phyloP scores from a whole-genome alignment of 202 grass and related monocot species.

The Miscanthus sacchariflorus region DNA sequence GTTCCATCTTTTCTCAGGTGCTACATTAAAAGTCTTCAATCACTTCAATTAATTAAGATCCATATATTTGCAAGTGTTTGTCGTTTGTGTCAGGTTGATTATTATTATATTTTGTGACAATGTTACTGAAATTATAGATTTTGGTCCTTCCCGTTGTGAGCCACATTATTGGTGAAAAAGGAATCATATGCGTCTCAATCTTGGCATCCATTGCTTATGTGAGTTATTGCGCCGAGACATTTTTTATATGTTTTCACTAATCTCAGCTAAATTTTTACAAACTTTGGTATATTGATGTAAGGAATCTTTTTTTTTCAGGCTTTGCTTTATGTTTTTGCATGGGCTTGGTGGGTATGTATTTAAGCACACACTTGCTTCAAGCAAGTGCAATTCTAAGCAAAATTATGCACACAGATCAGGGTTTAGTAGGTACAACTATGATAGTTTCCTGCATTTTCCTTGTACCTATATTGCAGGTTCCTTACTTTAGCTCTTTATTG shows the following conservation, averaged over 20 bases:
- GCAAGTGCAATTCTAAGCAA: constrained; percentile 10
- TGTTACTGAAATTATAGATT: constrained; percentile 51
- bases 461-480: constrained; percentile 63
- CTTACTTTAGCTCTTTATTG: constrained; percentile 82
- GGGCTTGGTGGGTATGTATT: constrained; percentile 83
- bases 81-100: background rate
- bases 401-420: background rate
- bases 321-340: constrained; percentile 78
- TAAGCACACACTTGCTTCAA: background rate
- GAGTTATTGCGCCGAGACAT: constrained; percentile 25
- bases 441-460: constrained; percentile 9
- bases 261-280: background rate
- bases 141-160: constrained; percentile 73
- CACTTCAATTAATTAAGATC: background rate
- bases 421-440: background rate
- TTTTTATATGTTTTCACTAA: background rate
- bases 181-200: constrained; percentile 66
- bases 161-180: constrained; percentile 62
- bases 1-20: constrained; percentile 91
- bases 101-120: background rate
- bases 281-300: background rate
- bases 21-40: background rate
- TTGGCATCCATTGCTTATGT: constrained; percentile 68
- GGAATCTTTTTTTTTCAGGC: constrained; percentile 49
- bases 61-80: background rate